Conservation (phyloP, 2,329 filamentous ascomycete species). For the Graphilbum sp. region DNA sequence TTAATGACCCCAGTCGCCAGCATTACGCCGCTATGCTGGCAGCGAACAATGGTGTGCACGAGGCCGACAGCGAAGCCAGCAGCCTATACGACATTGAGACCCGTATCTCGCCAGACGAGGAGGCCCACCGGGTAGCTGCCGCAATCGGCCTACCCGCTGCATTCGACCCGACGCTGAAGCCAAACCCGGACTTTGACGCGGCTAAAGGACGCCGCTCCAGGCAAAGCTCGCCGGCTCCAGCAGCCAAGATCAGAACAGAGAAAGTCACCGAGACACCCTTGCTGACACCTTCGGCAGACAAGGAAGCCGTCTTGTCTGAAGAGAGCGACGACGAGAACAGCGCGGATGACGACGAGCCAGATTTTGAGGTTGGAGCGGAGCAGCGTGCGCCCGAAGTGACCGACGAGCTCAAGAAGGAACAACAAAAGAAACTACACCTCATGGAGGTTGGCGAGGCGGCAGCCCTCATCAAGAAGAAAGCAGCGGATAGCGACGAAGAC, state of each 20-base stretch:
- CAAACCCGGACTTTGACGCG: slow-evolving; percentile 9
- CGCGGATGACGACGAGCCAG: slow-evolving; percentile 23
- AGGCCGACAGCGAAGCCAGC: slow-evolving; percentile 37
- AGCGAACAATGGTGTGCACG: slow-evolving; percentile 38
- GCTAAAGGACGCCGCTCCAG: slow-evolving; percentile 5
- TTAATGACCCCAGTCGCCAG: slow-evolving; percentile 57
- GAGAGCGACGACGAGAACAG: slow-evolving; percentile 14
- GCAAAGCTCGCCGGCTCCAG: slow-evolving; percentile 6
- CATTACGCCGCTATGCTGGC: slow-evolving; percentile 67
- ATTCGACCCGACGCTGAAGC: slow-evolving; percentile 49
- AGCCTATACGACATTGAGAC: slow-evolving; percentile 38
- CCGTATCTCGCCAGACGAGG: slow-evolving; percentile 39
- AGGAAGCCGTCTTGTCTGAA: slow-evolving; percentile 13
- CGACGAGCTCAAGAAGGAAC: slow-evolving; percentile 23
- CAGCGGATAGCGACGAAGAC: slow-evolving; percentile 10
- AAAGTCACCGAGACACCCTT: background rate
- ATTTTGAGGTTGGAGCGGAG: slow-evolving; percentile 24
- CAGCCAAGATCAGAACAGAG: background rate
- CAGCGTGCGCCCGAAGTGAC: slow-evolving; percentile 24
- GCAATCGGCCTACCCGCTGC: slow-evolving; percentile 44
- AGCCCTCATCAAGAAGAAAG: slow-evolving; percentile 24
- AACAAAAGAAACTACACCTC: slow-evolving; percentile 37
- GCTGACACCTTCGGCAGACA: background rate
- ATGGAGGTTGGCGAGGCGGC: slow-evolving; percentile 45
- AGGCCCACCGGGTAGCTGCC: slow-evolving; percentile 47